Base-by-base conservation (phyloP, 2,329 filamentous ascomycete genomes). In the Didymella segeticola region DNA sequence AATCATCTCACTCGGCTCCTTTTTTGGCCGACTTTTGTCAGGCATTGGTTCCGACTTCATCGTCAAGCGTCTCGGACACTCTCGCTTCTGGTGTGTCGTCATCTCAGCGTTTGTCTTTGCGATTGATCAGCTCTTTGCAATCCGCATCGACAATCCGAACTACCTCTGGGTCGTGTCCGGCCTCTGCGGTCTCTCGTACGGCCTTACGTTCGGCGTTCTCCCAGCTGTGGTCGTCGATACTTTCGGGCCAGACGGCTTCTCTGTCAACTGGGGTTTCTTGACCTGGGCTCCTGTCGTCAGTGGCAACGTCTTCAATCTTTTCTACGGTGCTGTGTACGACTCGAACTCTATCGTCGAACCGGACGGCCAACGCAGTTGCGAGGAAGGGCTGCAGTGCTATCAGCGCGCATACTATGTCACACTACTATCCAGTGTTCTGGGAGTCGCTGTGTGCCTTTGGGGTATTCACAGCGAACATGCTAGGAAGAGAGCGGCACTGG, bases 261-360 rank as follows among this genome's bases (percentile, higher is more conserved):
- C 89, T 49, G 91, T 96, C 70, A 99, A 98, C 69, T 99, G 95
- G 93, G 95, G 95, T 12, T 89, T 89, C 65, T 96, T 99, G 87
- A 97, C 91, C 0, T 80, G 97, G 41, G 89, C 91, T 2, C 93
- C 93, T 0, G 91, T 96, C 2, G 76, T 96, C 23, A 92, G 88
- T 8, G 93, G 91, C 43, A 96, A 98, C 66, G 75, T 96, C 19
- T 98, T 96, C 81, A 99, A 98, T 71, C 77, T 97, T 1, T 86
- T 95, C 53, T 99, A 98, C 71, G 95, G 95, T 42, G 77, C 66
- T 2, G 86, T 96, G 0, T 96, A 91, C 64, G 95, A 99, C 71
- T 78, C 79, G 8, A 92, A 97, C 73, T 93, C 89, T 19, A 76
- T 87, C 27, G 78, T 91, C 9, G 82, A 85, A 17, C 81, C 83